A percentile compares a stretch with the other conserved stretches of the same genome.
Conservation (phyloP, 306 rosid species). For the Corylus avellana region DNA sequence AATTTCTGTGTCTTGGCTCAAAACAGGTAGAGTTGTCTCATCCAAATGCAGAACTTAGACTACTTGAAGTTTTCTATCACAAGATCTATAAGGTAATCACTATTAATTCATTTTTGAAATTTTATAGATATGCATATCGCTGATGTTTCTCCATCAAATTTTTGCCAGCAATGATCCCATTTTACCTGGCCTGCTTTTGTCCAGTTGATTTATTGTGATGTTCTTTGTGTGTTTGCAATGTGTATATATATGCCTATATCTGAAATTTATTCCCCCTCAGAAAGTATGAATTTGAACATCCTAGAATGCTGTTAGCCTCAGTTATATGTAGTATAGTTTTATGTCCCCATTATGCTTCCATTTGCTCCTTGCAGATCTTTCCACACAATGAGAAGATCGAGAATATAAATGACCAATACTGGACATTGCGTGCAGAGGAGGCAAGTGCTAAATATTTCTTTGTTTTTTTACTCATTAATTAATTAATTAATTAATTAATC, state of each 20-base stretch:
- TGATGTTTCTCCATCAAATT: not conserved
- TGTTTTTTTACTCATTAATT: not conserved
- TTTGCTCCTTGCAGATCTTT: conserved; percentile 52
- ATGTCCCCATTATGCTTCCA: conserved; percentile 4
- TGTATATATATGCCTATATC: too few species aligned
- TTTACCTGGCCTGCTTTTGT: not conserved
- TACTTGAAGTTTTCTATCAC: conserved; percentile 93
- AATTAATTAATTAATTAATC: not conserved
- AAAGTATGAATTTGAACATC: not conserved
- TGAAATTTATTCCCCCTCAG: not conserved
- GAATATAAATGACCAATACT: conserved; percentile 80
- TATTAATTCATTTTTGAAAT: not conserved
- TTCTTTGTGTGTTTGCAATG: not conserved
- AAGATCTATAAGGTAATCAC: conserved; percentile 80
- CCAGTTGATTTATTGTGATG: not conserved
- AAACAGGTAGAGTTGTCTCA: conserved; percentile 88
- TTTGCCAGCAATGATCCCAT: not conserved
- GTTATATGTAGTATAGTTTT: not conserved
- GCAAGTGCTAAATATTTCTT: conserved; percentile 26
- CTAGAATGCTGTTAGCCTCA: not conserved
- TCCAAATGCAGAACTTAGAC: conserved; percentile 81
- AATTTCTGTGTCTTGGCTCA: not conserved
- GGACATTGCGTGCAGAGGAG: conserved; percentile 85
- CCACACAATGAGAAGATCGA: conserved; percentile 66
- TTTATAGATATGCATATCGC: not conserved